A percentile compares a stretch with the other conserved stretches of the same genome.
Evolutionary conservation across 306 rosid species (phyloP).

Genomic region (Fragaria nilgerrensis): DNA sequence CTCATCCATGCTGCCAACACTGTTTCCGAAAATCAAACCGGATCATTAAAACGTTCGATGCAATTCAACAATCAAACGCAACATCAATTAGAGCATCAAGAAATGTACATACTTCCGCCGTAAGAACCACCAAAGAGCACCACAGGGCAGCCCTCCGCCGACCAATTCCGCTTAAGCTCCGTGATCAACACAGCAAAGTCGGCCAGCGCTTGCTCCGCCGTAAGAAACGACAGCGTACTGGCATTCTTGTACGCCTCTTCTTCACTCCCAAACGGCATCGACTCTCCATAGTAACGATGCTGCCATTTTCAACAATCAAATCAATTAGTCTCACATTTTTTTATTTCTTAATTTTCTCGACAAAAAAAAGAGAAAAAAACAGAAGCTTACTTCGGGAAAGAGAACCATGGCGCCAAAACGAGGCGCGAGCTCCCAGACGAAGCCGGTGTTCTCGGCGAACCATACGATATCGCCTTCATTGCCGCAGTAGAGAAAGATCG

Average conservation of each 20-base stretch:
- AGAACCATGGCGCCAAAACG: conserved; percentile 75
- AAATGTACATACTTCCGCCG: conserved; percentile 70
- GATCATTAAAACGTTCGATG: neutral
- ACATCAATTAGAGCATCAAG: neutral
- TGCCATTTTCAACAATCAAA: conserved; percentile 16
- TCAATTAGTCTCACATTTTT: neutral
- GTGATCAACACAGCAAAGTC: conserved; percentile 66
- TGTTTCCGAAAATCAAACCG: conserved; percentile 17
- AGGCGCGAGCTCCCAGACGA: conserved; percentile 85
- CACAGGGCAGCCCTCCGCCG: conserved; percentile 63
- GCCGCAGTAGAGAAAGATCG: conserved; percentile 86
- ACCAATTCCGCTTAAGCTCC: conserved; percentile 53
- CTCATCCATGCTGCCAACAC: conserved; percentile 98
- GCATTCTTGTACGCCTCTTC: conserved; percentile 74
- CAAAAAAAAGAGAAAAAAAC: neutral
- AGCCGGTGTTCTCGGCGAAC: conserved; percentile 84
- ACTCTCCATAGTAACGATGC: conserved; percentile 86
- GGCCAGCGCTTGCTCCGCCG: conserved; percentile 74
- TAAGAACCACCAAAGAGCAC: conserved; percentile 91
- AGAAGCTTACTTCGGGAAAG: conserved; percentile 64
- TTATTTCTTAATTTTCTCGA: neutral
- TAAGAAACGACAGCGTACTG: conserved; percentile 55
- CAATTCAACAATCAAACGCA: neutral
- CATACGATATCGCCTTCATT: conserved; percentile 88
- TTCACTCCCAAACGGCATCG: conserved; percentile 61